These are phyloP conservation scores for Tricholoma sp. DNA, from an alignment of 768 basidiomycete species.

Conservation along the genomic window DNA sequence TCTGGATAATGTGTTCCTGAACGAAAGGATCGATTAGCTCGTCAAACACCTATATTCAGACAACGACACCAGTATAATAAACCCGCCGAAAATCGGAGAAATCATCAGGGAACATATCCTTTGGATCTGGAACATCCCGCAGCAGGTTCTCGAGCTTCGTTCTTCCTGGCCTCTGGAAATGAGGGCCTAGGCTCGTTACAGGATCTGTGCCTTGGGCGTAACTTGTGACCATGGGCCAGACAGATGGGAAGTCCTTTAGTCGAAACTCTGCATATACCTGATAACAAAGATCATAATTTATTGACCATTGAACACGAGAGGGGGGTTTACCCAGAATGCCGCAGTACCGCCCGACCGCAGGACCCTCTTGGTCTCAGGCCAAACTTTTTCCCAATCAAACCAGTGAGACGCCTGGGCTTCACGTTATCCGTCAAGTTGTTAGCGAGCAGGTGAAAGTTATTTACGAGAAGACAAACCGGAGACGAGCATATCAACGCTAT, in stretches of 20 bases:
- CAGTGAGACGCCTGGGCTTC: constrained; percentile 77
- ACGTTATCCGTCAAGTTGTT: neutral
- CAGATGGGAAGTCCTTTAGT: constrained; percentile 52
- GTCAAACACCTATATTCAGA: neutral
- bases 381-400: constrained; percentile 71
- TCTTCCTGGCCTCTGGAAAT: constrained; percentile 81
- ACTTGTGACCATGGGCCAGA: constrained; percentile 52
- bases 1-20: constrained; percentile 13
- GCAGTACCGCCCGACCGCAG: constrained; percentile 59
- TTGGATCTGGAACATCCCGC: constrained; percentile 58
- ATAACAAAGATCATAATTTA: neutral
- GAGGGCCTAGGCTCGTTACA: constrained; percentile 52
- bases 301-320: neutral
- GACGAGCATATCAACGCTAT: constrained; percentile 60
- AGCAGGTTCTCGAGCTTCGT: constrained; percentile 69
- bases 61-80: constrained; percentile 49
- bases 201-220: constrained; percentile 60
- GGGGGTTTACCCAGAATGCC: constrained; percentile 61
- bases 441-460: neutral
- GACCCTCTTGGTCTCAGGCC: constrained; percentile 61
- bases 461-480: constrained; percentile 36
- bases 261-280: constrained; percentile 70
- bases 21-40: neutral
- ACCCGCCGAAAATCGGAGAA: constrained; percentile 44
- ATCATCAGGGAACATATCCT: constrained; percentile 19